These are phyloP conservation scores for Trichophaea hybrida DNA, from an alignment of 2,329 filamentous ascomycete genomes.

Conservation along the genomic window DNA sequence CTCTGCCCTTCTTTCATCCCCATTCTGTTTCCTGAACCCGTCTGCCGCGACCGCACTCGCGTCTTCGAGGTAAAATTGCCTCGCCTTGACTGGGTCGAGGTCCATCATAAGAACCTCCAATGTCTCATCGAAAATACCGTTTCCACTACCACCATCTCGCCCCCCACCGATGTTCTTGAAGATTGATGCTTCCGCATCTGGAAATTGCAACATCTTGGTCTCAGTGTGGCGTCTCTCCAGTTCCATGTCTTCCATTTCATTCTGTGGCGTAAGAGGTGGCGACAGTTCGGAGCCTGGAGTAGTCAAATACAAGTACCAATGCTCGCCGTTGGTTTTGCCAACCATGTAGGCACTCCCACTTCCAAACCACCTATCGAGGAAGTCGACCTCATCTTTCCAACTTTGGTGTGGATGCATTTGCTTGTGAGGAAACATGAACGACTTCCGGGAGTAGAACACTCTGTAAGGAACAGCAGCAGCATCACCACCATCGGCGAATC, in stretches of 20 bases:
- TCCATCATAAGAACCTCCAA: constrained; percentile 60
- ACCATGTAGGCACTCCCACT: constrained; percentile 98
- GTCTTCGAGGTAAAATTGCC: constrained; percentile 60
- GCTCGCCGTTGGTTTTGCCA: constrained; percentile 98
- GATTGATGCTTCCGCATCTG: constrained; percentile 38
- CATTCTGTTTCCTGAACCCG: constrained; percentile 42
- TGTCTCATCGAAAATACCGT: constrained; percentile 54
- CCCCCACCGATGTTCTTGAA: constrained; percentile 26
- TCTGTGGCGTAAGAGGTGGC: constrained; percentile 59
- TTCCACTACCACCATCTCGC: constrained; percentile 20
- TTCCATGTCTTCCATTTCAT: constrained; percentile 15
- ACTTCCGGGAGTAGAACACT: constrained; percentile 98
- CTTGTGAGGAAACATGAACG: constrained; percentile 88
- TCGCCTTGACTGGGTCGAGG: constrained; percentile 52
- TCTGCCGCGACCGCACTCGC: constrained; percentile 83
- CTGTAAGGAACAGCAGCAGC: constrained; percentile 79
- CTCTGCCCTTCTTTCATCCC: not conserved
- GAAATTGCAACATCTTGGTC: constrained; percentile 44
- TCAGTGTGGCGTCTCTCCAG: constrained; percentile 34
- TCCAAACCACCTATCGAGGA: constrained; percentile 78
- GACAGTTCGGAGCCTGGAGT: constrained; percentile 56
- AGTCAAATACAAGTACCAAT: constrained; percentile 97
- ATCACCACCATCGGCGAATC: constrained; percentile 59
- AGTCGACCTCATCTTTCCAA: constrained; percentile 93
- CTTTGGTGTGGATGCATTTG: constrained; percentile 89